Percentiles rank a stretch among this genome's conserved stretches.
Evolutionary conservation across 2,329 filamentous ascomycete species (phyloP).

Genomic region (Leptographium radiaticola): DNA sequence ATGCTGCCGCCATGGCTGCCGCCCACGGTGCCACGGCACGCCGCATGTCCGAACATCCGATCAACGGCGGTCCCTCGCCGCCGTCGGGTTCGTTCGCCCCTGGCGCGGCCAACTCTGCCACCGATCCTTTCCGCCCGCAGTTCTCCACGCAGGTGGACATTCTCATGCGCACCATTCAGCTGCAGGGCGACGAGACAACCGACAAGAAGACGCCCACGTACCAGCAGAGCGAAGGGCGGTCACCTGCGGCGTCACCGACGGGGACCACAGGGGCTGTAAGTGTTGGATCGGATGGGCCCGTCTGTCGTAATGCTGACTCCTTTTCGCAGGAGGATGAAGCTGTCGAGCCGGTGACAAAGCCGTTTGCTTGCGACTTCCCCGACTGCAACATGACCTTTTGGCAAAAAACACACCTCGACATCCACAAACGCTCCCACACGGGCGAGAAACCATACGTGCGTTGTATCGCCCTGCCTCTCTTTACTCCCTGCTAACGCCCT

Average conservation of each 20-base stretch:
- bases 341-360: slow-evolving; percentile 8
- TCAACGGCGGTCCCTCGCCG: neutral
- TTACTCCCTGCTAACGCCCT: neutral
- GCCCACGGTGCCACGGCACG: neutral
- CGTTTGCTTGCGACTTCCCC: slow-evolving; percentile 49
- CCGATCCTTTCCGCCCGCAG: slow-evolving; percentile 19
- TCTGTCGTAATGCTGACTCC: neutral
- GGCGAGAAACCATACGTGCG: slow-evolving; percentile 83
- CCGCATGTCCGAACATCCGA: neutral
- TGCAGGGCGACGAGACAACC: slow-evolving; percentile 44
- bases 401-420: slow-evolving; percentile 87
- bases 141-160: slow-evolving; percentile 78
- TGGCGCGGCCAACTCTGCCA: neutral
- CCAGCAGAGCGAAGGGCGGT: neutral
- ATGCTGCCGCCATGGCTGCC: neutral
- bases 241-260: neutral
- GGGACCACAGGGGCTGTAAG: neutral
- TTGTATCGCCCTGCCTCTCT: neutral
- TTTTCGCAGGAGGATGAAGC: neutral
- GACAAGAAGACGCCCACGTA: neutral
- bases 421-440: slow-evolving; percentile 78
- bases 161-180: slow-evolving; percentile 79
- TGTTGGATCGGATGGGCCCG: too few relatives aligned
- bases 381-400: slow-evolving; percentile 72
- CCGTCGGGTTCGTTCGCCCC: neutral